A percentile compares a stretch with the other conserved stretches of the same genome.
phyloP scores from a whole-genome alignment of 2,329 filamentous ascomycete species.

The Dryadomyces quercus-mongolicae region DNA sequence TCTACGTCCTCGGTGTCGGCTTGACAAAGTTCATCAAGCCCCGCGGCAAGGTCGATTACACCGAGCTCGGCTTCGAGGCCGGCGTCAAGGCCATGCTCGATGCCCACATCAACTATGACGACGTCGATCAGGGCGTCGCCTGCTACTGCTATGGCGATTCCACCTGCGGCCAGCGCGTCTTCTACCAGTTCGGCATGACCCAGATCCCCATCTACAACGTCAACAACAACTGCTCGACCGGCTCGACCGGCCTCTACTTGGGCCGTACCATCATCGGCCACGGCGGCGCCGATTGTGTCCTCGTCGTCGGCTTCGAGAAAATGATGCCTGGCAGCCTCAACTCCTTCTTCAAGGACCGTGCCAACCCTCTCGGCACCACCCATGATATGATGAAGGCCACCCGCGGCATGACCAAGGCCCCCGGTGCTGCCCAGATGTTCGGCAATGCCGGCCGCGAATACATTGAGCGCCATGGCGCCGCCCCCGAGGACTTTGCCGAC shows the following conservation, averaged over 20 bases:
- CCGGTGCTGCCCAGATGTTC: conserved; percentile 85
- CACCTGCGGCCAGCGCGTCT: conserved; percentile 89
- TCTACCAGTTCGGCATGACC: conserved; percentile 98
- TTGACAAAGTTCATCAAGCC: conserved; percentile 99
- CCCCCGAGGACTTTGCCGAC: conserved; percentile 78
- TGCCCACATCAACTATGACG: conserved; percentile 90
- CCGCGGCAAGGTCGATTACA: conserved; percentile 85
- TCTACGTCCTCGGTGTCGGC: conserved; percentile 91
- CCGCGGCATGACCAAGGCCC: conserved; percentile 67
- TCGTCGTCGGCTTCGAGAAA: conserved; percentile 96
- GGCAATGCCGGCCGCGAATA: conserved; percentile 90
- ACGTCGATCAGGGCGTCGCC: conserved; percentile 88
- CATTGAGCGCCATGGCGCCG: conserved; percentile 87
- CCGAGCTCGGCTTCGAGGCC: conserved; percentile 86
- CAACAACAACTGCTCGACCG: conserved; percentile 97
- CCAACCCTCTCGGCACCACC: conserved; percentile 64
- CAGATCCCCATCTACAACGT: conserved; percentile 94
- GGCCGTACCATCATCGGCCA: conserved; percentile 66
- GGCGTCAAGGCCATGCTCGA: conserved; percentile 77
- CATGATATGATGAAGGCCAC: conserved; percentile 73
- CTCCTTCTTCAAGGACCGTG: conserved; percentile 72
- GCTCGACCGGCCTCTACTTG: conserved; percentile 82
- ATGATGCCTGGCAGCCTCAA: conserved; percentile 89
- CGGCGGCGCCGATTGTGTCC: conserved; percentile 73
- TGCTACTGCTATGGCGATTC: conserved; percentile 97